A percentile compares a stretch with the other conserved stretches of the same genome.
These are phyloP conservation scores for Dactylonectria estremocensis DNA, from an alignment of 2,329 filamentous ascomycete species.

Conservation along the genomic window DNA sequence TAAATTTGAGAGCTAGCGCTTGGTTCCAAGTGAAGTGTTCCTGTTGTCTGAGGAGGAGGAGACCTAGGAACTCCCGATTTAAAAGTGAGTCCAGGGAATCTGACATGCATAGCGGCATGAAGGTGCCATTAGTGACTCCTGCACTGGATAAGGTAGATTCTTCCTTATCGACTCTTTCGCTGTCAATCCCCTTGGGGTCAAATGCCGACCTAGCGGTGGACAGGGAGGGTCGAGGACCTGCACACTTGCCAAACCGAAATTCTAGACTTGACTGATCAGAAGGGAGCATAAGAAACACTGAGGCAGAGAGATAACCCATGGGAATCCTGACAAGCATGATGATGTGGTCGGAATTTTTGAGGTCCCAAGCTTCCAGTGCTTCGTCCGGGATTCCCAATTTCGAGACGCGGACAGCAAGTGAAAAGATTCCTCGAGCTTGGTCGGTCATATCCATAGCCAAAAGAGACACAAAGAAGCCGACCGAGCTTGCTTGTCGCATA, in stretches of 20 bases:
- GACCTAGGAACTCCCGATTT: conserved; percentile 72
- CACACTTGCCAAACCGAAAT: conserved; percentile 80
- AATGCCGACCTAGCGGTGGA: conserved; percentile 62
- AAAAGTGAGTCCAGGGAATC: conserved; percentile 74
- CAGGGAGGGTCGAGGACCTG: conserved; percentile 79
- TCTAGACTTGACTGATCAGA: conserved; percentile 54
- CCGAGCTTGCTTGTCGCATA: conserved; percentile 70
- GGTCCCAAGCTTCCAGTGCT: conserved; percentile 82
- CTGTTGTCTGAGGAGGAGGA: conserved; percentile 72
- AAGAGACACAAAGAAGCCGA: conserved; percentile 80
- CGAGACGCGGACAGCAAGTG: conserved; percentile 77
- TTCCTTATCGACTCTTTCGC: conserved; percentile 15
- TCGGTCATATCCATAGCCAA: conserved; percentile 63
- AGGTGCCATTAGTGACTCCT: conserved; percentile 32
- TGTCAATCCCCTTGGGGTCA: conserved; percentile 10
- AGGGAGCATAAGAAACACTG: conserved; percentile 65
- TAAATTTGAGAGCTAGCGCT: conserved; percentile 38
- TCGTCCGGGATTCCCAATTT: conserved; percentile 83
- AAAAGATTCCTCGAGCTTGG: conserved; percentile 65
- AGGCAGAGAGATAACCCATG: conserved; percentile 72
- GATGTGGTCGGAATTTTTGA: conserved; percentile 77
- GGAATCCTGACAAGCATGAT: conserved; percentile 79
- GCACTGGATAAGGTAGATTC: neutral
- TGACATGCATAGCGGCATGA: conserved; percentile 76
- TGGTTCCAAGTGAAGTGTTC: conserved; percentile 73